Evolutionary conservation across 2,329 filamentous ascomycete species (phyloP).

Genomic region (Allantophomopsis cytisporea): DNA sequence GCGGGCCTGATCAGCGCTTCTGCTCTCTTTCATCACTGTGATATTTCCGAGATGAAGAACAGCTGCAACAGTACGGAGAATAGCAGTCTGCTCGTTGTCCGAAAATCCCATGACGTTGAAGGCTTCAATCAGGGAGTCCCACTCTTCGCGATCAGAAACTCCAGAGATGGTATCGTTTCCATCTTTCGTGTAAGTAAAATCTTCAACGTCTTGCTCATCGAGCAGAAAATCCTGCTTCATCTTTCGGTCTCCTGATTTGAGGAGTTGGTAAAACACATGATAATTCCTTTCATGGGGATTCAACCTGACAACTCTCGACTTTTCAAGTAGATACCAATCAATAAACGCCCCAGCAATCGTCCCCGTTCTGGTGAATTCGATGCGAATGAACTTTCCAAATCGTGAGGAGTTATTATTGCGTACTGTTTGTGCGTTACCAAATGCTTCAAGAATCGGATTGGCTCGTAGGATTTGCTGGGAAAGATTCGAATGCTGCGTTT

Average conservation of each 20-base stretch:
- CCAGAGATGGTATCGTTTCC: constrained; percentile 88
- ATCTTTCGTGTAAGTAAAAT: constrained; percentile 84
- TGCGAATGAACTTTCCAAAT: constrained; percentile 97
- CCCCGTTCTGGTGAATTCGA: constrained; percentile 79
- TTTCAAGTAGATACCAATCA: constrained; percentile 96
- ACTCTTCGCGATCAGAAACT: constrained; percentile 82
- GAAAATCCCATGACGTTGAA: constrained; percentile 92
- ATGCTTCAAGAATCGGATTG: constrained; percentile 94
- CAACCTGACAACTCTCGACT: constrained; percentile 88
- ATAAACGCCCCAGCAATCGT: constrained; percentile 94
- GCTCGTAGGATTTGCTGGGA: constrained; percentile 93
- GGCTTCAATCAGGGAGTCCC: constrained; percentile 79
- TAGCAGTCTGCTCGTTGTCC: constrained; percentile 67
- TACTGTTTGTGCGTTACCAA: constrained; percentile 95
- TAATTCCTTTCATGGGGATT: constrained; percentile 88
- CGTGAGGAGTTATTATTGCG: constrained; percentile 97
- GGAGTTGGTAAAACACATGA: constrained; percentile 91
- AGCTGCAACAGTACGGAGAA: constrained; percentile 78
- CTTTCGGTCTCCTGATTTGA: constrained; percentile 64
- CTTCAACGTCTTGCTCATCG: constrained; percentile 59
- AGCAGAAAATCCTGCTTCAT: constrained; percentile 70
- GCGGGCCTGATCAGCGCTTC: constrained; percentile 80
- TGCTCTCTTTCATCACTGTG: constrained; percentile 76
- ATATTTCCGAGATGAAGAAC: constrained; percentile 93
- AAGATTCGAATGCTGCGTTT: constrained; percentile 63